Percentiles rank a stretch among this genome's conserved stretches.
Conservation (phyloP, 805 yeast species). For the Isabelozyma pseudorhagii region DNA sequence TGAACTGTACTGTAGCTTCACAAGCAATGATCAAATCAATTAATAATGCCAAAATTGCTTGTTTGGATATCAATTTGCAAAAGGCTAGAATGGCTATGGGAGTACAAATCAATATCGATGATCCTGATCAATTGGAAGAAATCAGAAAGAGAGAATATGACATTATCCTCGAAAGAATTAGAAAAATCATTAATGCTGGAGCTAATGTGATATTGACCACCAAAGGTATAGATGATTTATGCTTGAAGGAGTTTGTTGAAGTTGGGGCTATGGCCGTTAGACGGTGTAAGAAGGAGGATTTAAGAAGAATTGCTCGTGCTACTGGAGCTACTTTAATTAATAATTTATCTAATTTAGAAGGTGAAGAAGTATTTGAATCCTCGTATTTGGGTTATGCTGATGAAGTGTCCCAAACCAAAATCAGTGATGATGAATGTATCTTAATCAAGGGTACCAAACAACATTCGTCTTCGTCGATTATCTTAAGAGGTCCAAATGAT, state of each 20-base stretch:
- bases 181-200: constrained; percentile 79
- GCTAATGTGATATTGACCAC: constrained; percentile 93
- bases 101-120: constrained; percentile 93
- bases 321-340: constrained; percentile 92
- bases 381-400: constrained; percentile 86
- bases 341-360: constrained; percentile 89
- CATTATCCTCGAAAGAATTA: constrained; percentile 76
- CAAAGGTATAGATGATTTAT: constrained; percentile 91
- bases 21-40: constrained; percentile 89
- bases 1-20: constrained; percentile 95
- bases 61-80: constrained; percentile 88
- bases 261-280: constrained; percentile 93
- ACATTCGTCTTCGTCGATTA: constrained; percentile 87
- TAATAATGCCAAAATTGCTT: constrained; percentile 74
- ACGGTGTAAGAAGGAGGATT: constrained; percentile 94
- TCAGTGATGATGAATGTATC: constrained; percentile 96
- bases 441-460: constrained; percentile 84
- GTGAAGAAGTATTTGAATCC: constrained; percentile 88
- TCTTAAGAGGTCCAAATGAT: constrained; percentile 94
- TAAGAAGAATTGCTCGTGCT: constrained; percentile 94
- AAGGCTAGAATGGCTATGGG: constrained; percentile 98
- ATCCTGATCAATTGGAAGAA: constrained; percentile 94
- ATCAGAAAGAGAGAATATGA: constrained; percentile 87
- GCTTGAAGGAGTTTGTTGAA: constrained; percentile 87
- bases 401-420: constrained; percentile 84